A percentile compares a stretch with the other conserved stretches of the same genome.
Conservation (phyloP, 2,329 filamentous ascomycete species). For the Talaromyces rugulosus region DNA sequence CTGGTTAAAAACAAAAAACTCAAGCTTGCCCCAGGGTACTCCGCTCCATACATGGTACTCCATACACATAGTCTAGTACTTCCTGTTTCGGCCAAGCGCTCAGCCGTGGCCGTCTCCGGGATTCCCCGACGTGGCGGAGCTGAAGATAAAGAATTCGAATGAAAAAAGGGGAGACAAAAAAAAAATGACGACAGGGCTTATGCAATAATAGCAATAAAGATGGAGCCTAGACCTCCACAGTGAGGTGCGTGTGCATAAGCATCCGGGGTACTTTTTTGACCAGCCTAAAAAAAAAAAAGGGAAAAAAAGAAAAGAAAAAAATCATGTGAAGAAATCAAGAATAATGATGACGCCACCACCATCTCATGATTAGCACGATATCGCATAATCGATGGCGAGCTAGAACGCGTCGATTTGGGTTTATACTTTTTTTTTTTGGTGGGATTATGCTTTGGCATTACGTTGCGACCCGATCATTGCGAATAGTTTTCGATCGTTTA, state of each 20-base stretch:
- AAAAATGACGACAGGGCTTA: background rate
- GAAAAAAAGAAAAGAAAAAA: background rate
- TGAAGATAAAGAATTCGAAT: background rate
- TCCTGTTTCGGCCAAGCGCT: background rate
- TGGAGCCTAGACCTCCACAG: background rate
- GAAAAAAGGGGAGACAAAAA: background rate
- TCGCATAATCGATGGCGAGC: background rate
- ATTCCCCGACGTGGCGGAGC: background rate
- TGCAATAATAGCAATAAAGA: background rate
- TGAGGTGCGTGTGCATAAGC: background rate
- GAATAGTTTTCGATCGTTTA: background rate
- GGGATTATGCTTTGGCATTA: background rate
- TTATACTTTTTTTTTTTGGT: background rate
- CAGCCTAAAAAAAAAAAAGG: background rate
- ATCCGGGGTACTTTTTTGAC: background rate
- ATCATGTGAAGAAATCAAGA: background rate
- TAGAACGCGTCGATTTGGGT: background rate
- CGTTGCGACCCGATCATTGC: background rate
- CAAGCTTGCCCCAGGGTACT: background rate
- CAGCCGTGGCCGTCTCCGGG: background rate
- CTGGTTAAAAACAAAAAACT: background rate
- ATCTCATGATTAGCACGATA: background rate
- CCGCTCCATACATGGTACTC: background rate
- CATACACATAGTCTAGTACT: background rate
- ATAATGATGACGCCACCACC: background rate